phyloP scores from a whole-genome alignment of 768 basidiomycete genomes.

The Cyathus striatus region DNA sequence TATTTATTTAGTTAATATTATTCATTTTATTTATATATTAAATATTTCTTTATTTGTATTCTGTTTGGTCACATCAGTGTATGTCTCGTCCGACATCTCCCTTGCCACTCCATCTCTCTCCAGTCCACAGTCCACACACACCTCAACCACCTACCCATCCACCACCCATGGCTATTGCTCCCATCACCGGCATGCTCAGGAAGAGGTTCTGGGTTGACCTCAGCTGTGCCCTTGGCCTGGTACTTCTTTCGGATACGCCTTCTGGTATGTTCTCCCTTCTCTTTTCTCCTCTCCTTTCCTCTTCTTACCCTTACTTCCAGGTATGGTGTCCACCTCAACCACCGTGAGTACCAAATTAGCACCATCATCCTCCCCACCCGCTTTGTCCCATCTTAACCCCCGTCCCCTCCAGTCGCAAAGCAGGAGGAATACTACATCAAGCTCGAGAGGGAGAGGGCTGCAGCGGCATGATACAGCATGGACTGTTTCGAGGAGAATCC shows the following conservation, averaged over 20 bases:
- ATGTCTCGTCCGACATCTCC: constrained; percentile 35
- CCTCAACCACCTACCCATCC: constrained; percentile 16
- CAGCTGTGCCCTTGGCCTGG: constrained; percentile 75
- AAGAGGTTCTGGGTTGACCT: constrained; percentile 89
- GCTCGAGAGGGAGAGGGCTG: constrained; percentile 60
- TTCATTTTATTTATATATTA: no score
- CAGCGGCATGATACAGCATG: constrained; percentile 13
- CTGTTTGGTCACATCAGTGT: no score
- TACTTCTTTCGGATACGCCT: constrained; percentile 66
- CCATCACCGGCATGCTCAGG: constrained; percentile 91
- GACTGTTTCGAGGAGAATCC: not conserved
- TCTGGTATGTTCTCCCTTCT: constrained; percentile 59
- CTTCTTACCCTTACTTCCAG: constrained; percentile 35
- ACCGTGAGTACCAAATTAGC: constrained; percentile 65
- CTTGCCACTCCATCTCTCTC: constrained; percentile 21
- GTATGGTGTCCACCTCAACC: constrained; percentile 79
- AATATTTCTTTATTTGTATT: constrained; percentile 9
- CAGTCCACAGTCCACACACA: constrained; percentile 26
- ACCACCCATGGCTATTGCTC: constrained; percentile 74
- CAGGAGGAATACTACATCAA: constrained; percentile 87
- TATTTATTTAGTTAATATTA: no score
- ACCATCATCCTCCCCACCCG: no score
- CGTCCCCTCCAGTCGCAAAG: constrained; percentile 53
- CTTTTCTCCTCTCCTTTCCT: constrained; percentile 9
- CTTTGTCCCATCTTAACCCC: not conserved